phyloP scores from a whole-genome alignment of 2,329 filamentous ascomycete genomes.

The Xylaria sp. region DNA sequence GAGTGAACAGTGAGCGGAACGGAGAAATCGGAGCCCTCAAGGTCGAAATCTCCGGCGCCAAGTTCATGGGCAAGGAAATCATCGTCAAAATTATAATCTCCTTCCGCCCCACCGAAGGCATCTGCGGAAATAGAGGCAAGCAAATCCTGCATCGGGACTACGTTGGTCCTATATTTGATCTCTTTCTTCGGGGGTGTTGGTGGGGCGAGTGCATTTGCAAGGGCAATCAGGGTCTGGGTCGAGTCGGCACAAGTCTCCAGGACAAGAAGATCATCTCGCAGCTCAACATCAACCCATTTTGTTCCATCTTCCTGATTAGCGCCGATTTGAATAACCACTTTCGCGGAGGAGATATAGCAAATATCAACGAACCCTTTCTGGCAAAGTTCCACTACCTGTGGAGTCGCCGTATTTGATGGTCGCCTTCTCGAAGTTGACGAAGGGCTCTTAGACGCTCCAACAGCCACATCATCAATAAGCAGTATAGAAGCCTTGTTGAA shows the following conservation, averaged over 20 bases:
- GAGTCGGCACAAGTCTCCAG: constrained; percentile 97
- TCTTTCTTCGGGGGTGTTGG: constrained; percentile 82
- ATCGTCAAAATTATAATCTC: constrained; percentile 66
- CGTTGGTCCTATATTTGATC: constrained; percentile 83
- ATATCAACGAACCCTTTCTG: constrained; percentile 82
- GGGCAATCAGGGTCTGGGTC: constrained; percentile 84
- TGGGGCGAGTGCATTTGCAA: constrained; percentile 80
- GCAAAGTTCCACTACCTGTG: constrained; percentile 62
- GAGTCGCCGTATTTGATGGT: constrained; percentile 48
- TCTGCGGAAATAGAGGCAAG: constrained; percentile 89
- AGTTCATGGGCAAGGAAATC: constrained; percentile 64
- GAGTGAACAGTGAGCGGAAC: constrained; percentile 49
- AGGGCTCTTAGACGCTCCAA: constrained; percentile 46
- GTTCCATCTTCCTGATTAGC: constrained; percentile 61
- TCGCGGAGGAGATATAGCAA: constrained; percentile 84
- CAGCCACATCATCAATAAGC: constrained; percentile 74
- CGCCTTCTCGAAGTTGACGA: constrained; percentile 47
- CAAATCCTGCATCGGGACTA: constrained; percentile 86
- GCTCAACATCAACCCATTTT: constrained; percentile 76
- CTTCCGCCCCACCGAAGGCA: constrained; percentile 70
- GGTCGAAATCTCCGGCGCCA: constrained; percentile 48
- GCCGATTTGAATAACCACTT: constrained; percentile 66
- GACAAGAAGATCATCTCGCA: constrained; percentile 85
- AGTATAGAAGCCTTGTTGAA: constrained; percentile 83
- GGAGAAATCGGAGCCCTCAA: constrained; percentile 43